A percentile compares a stretch with the other conserved stretches of the same genome.
Evolutionary conservation across 2,329 filamentous ascomycete genomes (phyloP).

Genomic region (Colletotrichum cereale): DNA sequence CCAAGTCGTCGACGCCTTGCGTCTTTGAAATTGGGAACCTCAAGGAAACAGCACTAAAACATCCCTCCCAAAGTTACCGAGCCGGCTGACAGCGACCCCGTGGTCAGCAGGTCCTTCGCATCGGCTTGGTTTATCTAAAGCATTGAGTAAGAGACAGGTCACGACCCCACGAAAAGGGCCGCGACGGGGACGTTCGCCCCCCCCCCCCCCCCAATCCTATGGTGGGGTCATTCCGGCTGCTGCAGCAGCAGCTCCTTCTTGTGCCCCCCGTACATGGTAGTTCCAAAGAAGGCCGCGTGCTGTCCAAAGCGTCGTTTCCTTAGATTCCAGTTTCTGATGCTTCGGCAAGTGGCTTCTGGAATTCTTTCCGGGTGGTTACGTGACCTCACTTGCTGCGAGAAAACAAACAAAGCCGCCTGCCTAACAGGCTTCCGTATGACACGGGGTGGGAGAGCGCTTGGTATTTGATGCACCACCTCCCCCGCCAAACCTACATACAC

Average conservation of each 20-base stretch:
- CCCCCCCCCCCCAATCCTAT: not conserved
- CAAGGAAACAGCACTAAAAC: not conserved
- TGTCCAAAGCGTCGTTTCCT: constrained; percentile 1
- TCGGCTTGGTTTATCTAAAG: constrained; percentile 28
- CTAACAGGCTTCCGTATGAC: constrained; percentile 35
- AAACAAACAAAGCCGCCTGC: constrained; percentile 6
- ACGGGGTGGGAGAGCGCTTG: not conserved
- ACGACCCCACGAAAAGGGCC: constrained; percentile 34
- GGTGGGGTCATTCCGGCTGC: constrained; percentile 33
- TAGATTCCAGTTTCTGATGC: not conserved
- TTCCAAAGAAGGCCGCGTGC: constrained; percentile 17
- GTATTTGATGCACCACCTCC: constrained; percentile 7
- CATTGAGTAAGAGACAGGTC: constrained; percentile 27
- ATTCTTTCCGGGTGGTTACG: not conserved
- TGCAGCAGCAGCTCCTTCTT: not conserved
- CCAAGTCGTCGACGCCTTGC: no score
- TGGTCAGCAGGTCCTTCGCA: constrained; percentile 33
- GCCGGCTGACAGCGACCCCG: constrained; percentile 10
- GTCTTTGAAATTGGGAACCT: not conserved
- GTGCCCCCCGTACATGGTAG: constrained; percentile 5
- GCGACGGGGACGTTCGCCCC: constrained; percentile 24
- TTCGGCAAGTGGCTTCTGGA: not conserved
- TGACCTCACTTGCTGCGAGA: not conserved
- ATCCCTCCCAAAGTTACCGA: not conserved
- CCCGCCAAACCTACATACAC: not conserved